A percentile compares a stretch with the other conserved stretches of the same genome.
These are phyloP conservation scores for Trichomonascaceae sp. DNA, from an alignment of 1,139 yeast species.

Conservation along the genomic window DNA sequence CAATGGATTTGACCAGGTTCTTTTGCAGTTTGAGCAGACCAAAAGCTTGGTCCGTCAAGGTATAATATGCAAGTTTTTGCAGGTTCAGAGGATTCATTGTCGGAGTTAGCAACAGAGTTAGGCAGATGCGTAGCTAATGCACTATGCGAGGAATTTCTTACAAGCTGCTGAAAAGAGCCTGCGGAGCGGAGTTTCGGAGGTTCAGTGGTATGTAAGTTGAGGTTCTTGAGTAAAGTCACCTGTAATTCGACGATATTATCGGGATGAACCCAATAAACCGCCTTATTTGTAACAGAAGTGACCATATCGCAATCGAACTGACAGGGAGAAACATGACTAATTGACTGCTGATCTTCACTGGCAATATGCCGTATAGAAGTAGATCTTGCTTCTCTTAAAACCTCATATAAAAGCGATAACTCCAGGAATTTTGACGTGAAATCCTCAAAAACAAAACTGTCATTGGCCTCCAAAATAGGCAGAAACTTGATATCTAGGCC, in stretches of 20 bases:
- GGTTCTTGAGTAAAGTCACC: slow-evolving; percentile 31
- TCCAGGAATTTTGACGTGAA: slow-evolving; percentile 60
- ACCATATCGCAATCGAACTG: slow-evolving; percentile 36
- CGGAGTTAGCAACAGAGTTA: slow-evolving; percentile 12
- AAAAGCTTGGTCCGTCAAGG: slow-evolving; percentile 34
- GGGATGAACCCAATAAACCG: slow-evolving; percentile 37
- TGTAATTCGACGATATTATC: slow-evolving; percentile 37
- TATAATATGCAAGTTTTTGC: slow-evolving; percentile 23
- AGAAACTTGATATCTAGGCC: slow-evolving; percentile 30
- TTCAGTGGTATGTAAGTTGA: slow-evolving; percentile 21
- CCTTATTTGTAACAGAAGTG: slow-evolving; percentile 25
- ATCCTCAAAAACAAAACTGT: slow-evolving; percentile 61
- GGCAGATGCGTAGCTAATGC: neutral
- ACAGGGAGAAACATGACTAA: slow-evolving; percentile 27
- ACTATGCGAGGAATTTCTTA: neutral
- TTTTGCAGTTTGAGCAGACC: slow-evolving; percentile 29
- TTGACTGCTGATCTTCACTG: slow-evolving; percentile 12
- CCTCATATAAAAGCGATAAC: slow-evolving; percentile 53
- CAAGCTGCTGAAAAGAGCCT: slow-evolving; percentile 4
- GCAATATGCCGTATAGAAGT: slow-evolving; percentile 16
- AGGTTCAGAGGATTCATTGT: neutral
- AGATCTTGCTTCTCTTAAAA: slow-evolving; percentile 33
- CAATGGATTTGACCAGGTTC: slow-evolving; percentile 38
- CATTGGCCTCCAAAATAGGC: slow-evolving; percentile 32
- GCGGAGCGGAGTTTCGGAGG: slow-evolving; percentile 2